Base-by-base conservation (phyloP, 257 asterid genomes). In the Craterostigma plantagineum region DNA sequence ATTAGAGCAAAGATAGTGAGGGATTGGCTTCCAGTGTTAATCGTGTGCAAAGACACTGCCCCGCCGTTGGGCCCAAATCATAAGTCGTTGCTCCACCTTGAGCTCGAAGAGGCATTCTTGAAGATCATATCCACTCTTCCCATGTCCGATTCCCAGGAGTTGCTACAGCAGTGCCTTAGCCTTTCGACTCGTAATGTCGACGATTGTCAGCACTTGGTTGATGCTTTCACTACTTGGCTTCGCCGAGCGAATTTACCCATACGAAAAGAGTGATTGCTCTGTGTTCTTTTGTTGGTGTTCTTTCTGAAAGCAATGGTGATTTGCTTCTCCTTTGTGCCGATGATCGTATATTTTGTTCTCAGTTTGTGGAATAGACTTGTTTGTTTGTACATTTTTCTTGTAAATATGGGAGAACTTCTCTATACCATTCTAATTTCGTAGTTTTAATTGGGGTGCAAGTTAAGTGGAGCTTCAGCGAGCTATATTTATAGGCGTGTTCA, bases 161-260 rank as follows among this genome's bases (percentile, higher is more conserved):
- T 87, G 70, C 57, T 87, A 60, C 92, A 76, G 65, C 85, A 75
- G 63, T 87, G 98, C 57, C 86, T 82, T 14, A 76, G 83, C 73
- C 76, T 87, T 43, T 79, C 98, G 11, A 82, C 95, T 48, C 79
- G 92, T 17, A 77, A 68, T 35, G 75, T 77, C 16, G 93, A 87
- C 17, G 98, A 87, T 18, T 76, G 95, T 60, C 92, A 82, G 37
- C 93, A 87, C 68, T 64, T 87, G 76, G 65, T 76, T 43, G 46
- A 63, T 37, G 98, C 95, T n/a, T 82, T 87, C 35, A 71, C 92
- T 11, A 72, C 95, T 42, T 87, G 98, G 98, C 79, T 82, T 63
- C 84, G 92, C 14, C 95, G 92, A 42, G 91, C 98, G 23, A 79
- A 82, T 23, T 23, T 23, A 6, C 30, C 30, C 30, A 6, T 23